Percentiles rank a stretch among this genome's conserved stretches.
Evolutionary conservation across 768 basidiomycete genomes (phyloP).

Genomic region (Lentinula sp.): DNA sequence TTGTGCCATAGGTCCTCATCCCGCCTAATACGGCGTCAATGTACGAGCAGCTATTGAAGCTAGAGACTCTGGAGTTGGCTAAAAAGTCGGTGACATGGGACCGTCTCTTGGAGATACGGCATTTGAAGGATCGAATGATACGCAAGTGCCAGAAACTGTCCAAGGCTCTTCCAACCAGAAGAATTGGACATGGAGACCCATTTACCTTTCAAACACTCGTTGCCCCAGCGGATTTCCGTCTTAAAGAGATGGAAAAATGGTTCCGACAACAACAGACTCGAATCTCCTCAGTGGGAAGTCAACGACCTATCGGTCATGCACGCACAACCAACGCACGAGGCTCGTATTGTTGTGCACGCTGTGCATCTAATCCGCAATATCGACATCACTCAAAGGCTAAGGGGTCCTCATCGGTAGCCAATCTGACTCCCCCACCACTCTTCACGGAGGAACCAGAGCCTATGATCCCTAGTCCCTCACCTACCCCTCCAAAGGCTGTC

Average conservation of each 20-base stretch:
- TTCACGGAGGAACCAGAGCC: slow-evolving; percentile 1
- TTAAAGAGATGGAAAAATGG: slow-evolving; percentile 81
- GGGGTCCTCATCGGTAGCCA: not conserved
- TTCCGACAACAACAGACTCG: slow-evolving; percentile 31
- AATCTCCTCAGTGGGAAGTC: not conserved
- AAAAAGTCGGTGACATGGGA: slow-evolving; percentile 57
- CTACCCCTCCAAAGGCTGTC: not conserved
- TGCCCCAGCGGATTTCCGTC: slow-evolving; percentile 65
- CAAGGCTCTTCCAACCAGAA: slow-evolving; percentile 33
- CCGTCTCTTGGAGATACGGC: slow-evolving; percentile 66
- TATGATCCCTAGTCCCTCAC: slow-evolving; percentile 6
- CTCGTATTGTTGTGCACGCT: not conserved
- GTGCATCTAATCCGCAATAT: slow-evolving; percentile 1
- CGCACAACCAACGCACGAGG: not conserved
- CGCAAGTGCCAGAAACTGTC: slow-evolving; percentile 69
- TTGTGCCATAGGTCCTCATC: slow-evolving; percentile 50
- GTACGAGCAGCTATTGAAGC: slow-evolving; percentile 59
- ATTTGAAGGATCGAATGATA: slow-evolving; percentile 77
- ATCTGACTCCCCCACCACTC: not conserved
- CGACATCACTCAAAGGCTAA: not conserved
- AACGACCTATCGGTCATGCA: not conserved
- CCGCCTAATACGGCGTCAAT: slow-evolving; percentile 61
- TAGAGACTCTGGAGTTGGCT: slow-evolving; percentile 55
- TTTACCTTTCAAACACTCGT: slow-evolving; percentile 59
- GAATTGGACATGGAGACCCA: slow-evolving; percentile 28